Evolutionary conservation across 768 basidiomycete genomes (phyloP), one percentile per base, ranked within the genome.

Genomic region (Paxillus involutus): DNA sequence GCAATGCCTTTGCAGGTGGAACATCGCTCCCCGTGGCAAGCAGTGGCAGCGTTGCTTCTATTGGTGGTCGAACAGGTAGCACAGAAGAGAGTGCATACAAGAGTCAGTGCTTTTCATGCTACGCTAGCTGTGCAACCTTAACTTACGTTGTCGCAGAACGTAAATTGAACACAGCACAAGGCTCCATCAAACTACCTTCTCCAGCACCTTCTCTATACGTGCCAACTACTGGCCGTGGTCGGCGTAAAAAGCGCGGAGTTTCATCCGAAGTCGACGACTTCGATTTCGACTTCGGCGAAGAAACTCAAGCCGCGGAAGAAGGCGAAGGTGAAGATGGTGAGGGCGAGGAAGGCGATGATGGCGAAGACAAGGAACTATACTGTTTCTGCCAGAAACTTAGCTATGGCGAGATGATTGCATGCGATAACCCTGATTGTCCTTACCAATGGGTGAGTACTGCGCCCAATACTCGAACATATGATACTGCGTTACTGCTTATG

Each of bases 391-490:
- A 79, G 59, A 80, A 82, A 63, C 75, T 79, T 58, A 82, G 80
- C 46, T 85, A 83, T 59, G 85, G 85, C 46, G 84, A 82, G 71
- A 85, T 85, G 84, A 82, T 85, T 55, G 84, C 77, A 36, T 85
- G 84, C 61, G 83, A 85, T 64, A 79, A 80, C 60, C 74, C 78
- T 32, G 71, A 71, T 29, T 85, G 83, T 64, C 75, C 70, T 8
- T 79, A 73, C 65, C 82, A 85, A 77, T 85, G 84, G 84, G 84
- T 84, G 52, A 74, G 82, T 70, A n/a, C 43, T 57, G 14, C 37
- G 29, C 47, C 46, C 24, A 40, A 12, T 40, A 29, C 46, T 29
- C 44, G 47, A 45, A n/a, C 21, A 14, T 47, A 26, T 33, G 16
- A n/a, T 53, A 26, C 44, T 14, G 24, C n/a, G 41, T 42, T 24